phyloP scores from a whole-genome alignment of 1,139 yeast genomes.

The Dujonia santamariae region DNA sequence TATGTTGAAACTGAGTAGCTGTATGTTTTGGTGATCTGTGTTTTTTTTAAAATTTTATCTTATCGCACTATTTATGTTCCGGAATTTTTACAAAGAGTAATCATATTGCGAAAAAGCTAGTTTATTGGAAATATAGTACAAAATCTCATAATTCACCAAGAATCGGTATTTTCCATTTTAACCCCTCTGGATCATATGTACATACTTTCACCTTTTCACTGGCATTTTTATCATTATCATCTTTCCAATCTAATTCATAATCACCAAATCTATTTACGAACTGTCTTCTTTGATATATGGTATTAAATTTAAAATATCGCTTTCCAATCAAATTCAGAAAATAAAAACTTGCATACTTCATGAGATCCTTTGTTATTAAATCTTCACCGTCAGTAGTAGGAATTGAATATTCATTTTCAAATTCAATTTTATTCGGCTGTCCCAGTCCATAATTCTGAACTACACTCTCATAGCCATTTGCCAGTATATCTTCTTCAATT shows the following conservation, averaged over 20 bases:
- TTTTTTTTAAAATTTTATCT: too few species aligned
- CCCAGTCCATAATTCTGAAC: constrained; percentile 6
- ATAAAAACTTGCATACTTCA: constrained; percentile 31
- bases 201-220: constrained; percentile 18
- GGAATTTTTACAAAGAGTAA: too few species aligned
- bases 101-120: not conserved
- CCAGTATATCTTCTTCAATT: constrained; percentile 7
- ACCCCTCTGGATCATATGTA: constrained; percentile 37
- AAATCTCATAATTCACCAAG: constrained; percentile 32
- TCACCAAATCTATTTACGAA: constrained; percentile 46
- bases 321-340: constrained; percentile 32
- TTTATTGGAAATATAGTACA: not conserved
- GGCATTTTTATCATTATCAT: constrained; percentile 11
- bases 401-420: constrained; percentile 6
- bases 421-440: constrained; percentile 4
- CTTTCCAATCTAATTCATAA: constrained; percentile 34
- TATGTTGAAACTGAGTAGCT: not conserved
- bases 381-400: constrained; percentile 3
- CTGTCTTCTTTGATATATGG: constrained; percentile 45
- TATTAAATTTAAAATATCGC: constrained; percentile 44
- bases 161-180: constrained; percentile 53
- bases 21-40: not conserved
- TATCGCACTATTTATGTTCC: too few species aligned
- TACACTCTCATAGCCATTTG: too few species aligned
- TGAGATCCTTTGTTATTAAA: constrained; percentile 6